Evolutionary conservation across 306 rosid genomes (phyloP).

Genomic region (Spatholobus suberectus): DNA sequence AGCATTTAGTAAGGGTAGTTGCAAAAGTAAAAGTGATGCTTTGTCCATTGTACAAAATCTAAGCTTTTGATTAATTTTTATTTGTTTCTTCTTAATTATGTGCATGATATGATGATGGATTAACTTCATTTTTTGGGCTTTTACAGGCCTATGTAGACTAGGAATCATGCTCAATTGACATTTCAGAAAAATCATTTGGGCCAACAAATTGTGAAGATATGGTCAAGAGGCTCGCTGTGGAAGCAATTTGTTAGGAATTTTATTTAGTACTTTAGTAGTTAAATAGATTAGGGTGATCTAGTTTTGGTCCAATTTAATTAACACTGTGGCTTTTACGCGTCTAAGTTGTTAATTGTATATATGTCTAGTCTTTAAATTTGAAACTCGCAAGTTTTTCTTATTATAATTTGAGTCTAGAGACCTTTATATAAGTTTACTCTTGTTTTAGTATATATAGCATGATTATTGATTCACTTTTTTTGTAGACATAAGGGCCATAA

Average conservation of each 20-base stretch:
- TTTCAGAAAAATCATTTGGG: slow-evolving; percentile 22
- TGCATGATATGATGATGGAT: neutral
- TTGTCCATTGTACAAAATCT: slow-evolving; percentile 37
- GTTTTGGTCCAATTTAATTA: neutral
- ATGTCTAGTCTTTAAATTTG: neutral
- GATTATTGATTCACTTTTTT: no score
- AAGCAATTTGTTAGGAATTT: slow-evolving; percentile 43
- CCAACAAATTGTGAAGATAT: slow-evolving; percentile 37
- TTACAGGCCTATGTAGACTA: slow-evolving; percentile 49
- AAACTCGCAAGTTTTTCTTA: no score
- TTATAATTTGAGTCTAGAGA: no score
- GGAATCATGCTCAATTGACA: slow-evolving; percentile 36
- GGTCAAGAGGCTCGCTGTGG: slow-evolving; percentile 47
- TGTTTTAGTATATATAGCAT: no score
- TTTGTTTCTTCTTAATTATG: neutral
- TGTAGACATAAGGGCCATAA: no score
- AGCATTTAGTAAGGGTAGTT: slow-evolving; percentile 42
- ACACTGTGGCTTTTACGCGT: no score
- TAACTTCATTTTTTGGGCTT: neutral
- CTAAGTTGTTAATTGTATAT: no score
- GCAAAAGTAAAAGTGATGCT: slow-evolving; percentile 33
- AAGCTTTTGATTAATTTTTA: neutral
- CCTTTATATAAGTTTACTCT: no score
- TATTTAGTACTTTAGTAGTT: neutral
- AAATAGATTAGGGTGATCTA: neutral